Base-by-base conservation (phyloP, 78 protist species). In the Dictyostelium citrinum region DNA sequence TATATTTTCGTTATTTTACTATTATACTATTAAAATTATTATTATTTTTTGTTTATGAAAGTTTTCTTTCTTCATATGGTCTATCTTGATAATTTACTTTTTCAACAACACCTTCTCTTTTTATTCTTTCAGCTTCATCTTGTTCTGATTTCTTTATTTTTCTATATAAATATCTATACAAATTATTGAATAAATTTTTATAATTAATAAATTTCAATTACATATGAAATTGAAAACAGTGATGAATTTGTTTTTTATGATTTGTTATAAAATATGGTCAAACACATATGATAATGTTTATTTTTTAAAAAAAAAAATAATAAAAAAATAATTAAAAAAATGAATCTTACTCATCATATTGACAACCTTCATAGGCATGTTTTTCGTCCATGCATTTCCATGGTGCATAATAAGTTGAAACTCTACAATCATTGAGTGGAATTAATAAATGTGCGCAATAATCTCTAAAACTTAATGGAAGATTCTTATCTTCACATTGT, bases 291-390 rank as follows among this genome's bases (percentile, higher is more conserved):
- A n/a, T n/a, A n/a, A n/a, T n/a, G n/a, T n/a, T n/a, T n/a, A n/a
- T n/a, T n/a, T n/a, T n/a, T n/a, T n/a, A n/a, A n/a, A n/a, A n/a
- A n/a, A n/a, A n/a, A n/a, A n/a, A 45, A 0, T 4, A 39, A 39
- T 39, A 39, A 39, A 39, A 39, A 39, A 39, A 39, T 5, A 39
- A 39, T 5, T 5, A 39, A 39, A 43, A 43, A 43, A 43, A 43
- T 39, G 43, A 39, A n/a, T 39, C 96, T 29, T 79, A 97, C 97
- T 97, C 98, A 12, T 91, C 95, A 76, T 90, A 77, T 94, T 97
- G 95, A 77, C 98, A 97, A 55, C 74, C 49, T 81, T 97, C 98
- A 49, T 97, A 97, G 3, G 92, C 91, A 79, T 97, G 96, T 75
- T 95, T 82, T 76, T 90, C 96, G 27, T 92, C 94, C 72, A 33